Evolutionary conservation across 2,329 filamentous ascomycete genomes (phyloP).

Genomic region (Drechslerella coelobrocha): DNA sequence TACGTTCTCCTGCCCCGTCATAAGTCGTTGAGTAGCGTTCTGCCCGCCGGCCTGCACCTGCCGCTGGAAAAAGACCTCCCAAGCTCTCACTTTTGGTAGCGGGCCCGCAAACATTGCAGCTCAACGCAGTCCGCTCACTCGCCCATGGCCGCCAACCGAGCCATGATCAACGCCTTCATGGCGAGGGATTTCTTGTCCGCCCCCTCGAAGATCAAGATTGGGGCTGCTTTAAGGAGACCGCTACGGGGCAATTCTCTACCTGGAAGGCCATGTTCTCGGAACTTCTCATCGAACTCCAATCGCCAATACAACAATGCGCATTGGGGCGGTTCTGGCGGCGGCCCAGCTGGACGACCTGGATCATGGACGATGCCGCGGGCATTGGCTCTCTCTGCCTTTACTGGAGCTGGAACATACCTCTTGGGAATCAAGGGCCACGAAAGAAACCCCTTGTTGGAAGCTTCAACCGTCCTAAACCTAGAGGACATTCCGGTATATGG

Average conservation of each 20-base stretch:
- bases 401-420: constrained; percentile 50
- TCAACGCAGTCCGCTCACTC: constrained; percentile 24
- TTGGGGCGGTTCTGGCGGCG: constrained; percentile 6
- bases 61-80: background rate
- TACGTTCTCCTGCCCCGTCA: too few species aligned
- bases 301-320: constrained; percentile 11
- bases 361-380: constrained; percentile 43
- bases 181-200: constrained; percentile 33
- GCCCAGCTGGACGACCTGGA: constrained; percentile 9
- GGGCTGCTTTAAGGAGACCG: constrained; percentile 13
- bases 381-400: constrained; percentile 48
- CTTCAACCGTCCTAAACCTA: constrained; percentile 49
- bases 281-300: constrained; percentile 26
- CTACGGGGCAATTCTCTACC: constrained; percentile 15
- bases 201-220: constrained; percentile 8
- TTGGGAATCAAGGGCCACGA: constrained; percentile 35
- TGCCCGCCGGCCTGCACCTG: background rate
- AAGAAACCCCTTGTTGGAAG: constrained; percentile 40
- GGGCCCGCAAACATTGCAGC: constrained; percentile 35
- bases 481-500: constrained; percentile 52
- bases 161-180: constrained; percentile 40
- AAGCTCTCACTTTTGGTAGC: constrained; percentile 9
- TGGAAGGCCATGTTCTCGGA: constrained; percentile 11
- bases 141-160: constrained; percentile 45
- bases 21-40: too few species aligned